These are phyloP conservation scores for Leptodontidium sp. DNA, from an alignment of 2,329 filamentous ascomycete genomes.

Conservation along the genomic window DNA sequence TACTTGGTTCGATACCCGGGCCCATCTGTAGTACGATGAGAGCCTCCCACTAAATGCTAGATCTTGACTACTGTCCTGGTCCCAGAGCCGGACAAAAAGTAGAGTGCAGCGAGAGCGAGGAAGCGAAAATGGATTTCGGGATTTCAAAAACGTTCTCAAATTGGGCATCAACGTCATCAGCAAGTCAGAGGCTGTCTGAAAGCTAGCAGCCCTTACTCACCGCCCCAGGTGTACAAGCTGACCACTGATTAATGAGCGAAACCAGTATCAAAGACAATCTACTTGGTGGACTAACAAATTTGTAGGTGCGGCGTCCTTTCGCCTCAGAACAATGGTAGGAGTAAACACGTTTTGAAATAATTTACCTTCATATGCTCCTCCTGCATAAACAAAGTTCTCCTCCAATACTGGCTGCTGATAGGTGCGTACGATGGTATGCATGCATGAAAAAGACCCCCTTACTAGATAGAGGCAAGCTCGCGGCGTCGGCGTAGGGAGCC, in stretches of 20 bases:
- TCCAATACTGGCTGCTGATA: conserved; percentile 2
- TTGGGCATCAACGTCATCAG: not conserved
- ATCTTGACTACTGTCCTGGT: not conserved
- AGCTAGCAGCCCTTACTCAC: conserved; percentile 5
- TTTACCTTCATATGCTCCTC: not conserved
- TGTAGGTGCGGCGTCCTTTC: not conserved
- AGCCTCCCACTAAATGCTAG: not conserved
- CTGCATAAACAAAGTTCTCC: not conserved
- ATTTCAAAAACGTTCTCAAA: not conserved
- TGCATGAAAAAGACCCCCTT: not conserved
- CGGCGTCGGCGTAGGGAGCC: not conserved
- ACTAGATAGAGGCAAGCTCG: conserved; percentile 13
- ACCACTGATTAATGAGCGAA: not conserved
- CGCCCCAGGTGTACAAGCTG: not conserved
- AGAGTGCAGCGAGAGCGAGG: not conserved
- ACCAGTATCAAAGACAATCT: not conserved
- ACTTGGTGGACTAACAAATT: not conserved
- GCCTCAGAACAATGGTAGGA: not conserved
- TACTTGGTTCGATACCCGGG: not conserved
- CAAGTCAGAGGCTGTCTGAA: not conserved
- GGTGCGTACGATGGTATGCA: not conserved
- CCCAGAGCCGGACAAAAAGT: not conserved
- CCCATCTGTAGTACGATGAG: not conserved
- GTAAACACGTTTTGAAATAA: not conserved
- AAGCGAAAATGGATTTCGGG: not conserved